Conservation (phyloP, 352 stramenopile genomes). For the Elongisporangium senticosum region DNA sequence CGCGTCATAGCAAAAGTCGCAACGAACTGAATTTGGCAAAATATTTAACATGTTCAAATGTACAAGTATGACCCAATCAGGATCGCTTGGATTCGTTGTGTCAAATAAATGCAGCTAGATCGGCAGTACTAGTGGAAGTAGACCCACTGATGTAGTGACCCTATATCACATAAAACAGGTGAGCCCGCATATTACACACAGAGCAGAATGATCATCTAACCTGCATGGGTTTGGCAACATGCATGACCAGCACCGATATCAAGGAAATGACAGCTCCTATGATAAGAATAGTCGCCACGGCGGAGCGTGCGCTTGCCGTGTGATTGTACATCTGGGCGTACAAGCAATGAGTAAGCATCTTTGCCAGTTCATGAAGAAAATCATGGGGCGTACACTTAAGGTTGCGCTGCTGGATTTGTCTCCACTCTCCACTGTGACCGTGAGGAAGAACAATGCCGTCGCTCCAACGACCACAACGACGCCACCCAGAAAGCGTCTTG, state of each 20-base stretch:
- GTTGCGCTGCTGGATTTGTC: not conserved
- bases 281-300: not conserved
- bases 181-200: not conserved
- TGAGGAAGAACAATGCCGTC: not conserved
- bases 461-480: not conserved
- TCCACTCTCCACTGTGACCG: not conserved
- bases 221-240: not conserved
- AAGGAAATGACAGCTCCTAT: not conserved
- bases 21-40: not conserved
- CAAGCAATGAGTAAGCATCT: not conserved
- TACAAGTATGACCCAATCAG: not conserved
- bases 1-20: conserved; percentile 7
- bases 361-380: not conserved
- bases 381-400: not conserved
- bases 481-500: not conserved
- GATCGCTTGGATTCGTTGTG: not conserved
- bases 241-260: not conserved
- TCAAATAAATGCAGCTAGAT: not conserved
- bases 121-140: not conserved
- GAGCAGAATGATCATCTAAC: not conserved
- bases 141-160: not conserved
- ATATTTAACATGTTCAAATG: not conserved
- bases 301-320: not conserved
- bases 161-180: not conserved
- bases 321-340: not conserved